These are phyloP conservation scores for Actinidia arguta DNA, from an alignment of 179 eudicot species.

Conservation along the genomic window DNA sequence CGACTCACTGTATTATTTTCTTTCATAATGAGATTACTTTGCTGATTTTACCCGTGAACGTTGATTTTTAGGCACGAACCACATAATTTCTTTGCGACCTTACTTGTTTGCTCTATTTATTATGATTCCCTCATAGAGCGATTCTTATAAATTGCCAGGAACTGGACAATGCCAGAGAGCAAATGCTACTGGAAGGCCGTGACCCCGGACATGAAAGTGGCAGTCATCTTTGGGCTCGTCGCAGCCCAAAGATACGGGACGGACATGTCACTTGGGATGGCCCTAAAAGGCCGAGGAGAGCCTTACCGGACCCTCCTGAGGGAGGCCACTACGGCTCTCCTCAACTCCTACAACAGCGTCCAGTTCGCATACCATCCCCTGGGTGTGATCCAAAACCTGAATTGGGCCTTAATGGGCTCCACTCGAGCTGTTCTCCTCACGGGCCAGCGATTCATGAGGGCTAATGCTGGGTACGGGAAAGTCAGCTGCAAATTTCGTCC, in stretches of 20 bases:
- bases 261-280: slow-evolving; percentile 52
- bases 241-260: slow-evolving; percentile 73
- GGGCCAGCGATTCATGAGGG: slow-evolving; percentile 77
- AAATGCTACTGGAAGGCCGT: slow-evolving; percentile 84
- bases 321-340: slow-evolving; percentile 84
- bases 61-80: too few relatives aligned
- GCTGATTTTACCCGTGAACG: too few relatives aligned
- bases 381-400: slow-evolving; percentile 48
- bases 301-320: slow-evolving; percentile 87
- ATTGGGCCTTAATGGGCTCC: slow-evolving; percentile 63
- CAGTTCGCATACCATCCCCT: slow-evolving; percentile 66
- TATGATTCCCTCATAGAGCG: too few relatives aligned
- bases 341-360: slow-evolving; percentile 77
- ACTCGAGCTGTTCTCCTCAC: slow-evolving; percentile 57
- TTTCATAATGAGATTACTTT: too few relatives aligned
- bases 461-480: slow-evolving; percentile 64
- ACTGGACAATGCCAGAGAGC: slow-evolving; percentile 77
- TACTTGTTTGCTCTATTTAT: too few relatives aligned
- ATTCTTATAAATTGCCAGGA: slow-evolving; percentile 22
- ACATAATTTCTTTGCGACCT: too few relatives aligned
- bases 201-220: slow-evolving; percentile 67
- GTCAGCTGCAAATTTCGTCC: slow-evolving; percentile 58
- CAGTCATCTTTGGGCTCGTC: slow-evolving; percentile 63
- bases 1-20: too few relatives aligned
- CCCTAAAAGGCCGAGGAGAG: slow-evolving; percentile 75